phyloP scores from a whole-genome alignment of 2,329 filamentous ascomycete species.

The Aspergillus oerlinghausenensis region DNA sequence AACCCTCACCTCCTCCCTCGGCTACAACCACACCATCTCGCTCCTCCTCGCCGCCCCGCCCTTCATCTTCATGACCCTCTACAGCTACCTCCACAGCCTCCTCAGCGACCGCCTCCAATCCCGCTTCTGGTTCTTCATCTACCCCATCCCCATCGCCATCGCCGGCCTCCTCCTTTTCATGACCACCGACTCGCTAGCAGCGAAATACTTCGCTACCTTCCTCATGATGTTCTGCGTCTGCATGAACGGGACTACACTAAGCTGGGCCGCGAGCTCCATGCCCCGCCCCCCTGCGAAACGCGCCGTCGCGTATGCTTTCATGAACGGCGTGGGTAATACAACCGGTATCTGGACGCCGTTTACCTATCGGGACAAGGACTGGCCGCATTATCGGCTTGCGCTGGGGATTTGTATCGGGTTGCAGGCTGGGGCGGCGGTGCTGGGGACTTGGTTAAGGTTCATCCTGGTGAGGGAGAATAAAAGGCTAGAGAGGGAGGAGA shows the following conservation, averaged over 20 bases:
- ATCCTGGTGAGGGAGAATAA: slow-evolving; percentile 42
- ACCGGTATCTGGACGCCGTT: slow-evolving; percentile 46
- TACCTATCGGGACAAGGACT: slow-evolving; percentile 38
- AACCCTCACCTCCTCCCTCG: slow-evolving; percentile 42
- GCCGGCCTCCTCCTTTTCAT: slow-evolving; percentile 50
- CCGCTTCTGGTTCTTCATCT: slow-evolving; percentile 46
- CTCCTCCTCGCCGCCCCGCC: slow-evolving; percentile 46
- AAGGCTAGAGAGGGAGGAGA: slow-evolving; percentile 30
- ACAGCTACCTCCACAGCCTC: slow-evolving; percentile 35
- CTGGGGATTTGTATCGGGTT: slow-evolving; percentile 34
- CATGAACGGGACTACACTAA: slow-evolving; percentile 30
- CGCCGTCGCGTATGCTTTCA: slow-evolving; percentile 47
- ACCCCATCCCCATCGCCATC: slow-evolving; percentile 45
- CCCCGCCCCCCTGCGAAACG: slow-evolving; percentile 49
- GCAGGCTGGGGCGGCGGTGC: slow-evolving; percentile 23
- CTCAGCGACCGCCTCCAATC: slow-evolving; percentile 37
- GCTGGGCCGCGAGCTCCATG: slow-evolving; percentile 46
- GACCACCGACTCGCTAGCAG: slow-evolving; percentile 44
- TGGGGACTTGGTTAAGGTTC: slow-evolving; percentile 24
- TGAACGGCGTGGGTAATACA: slow-evolving; percentile 47
- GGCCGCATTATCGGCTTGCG: slow-evolving; percentile 34
- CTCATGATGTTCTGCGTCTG: slow-evolving; percentile 37
- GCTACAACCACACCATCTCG: slow-evolving; percentile 41
- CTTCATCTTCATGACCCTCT: slow-evolving; percentile 47
- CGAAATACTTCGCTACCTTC: slow-evolving; percentile 51